These are phyloP conservation scores for Fraxinus pennsylvanica DNA, from an alignment of 257 asterid genomes.

Conservation along the genomic window DNA sequence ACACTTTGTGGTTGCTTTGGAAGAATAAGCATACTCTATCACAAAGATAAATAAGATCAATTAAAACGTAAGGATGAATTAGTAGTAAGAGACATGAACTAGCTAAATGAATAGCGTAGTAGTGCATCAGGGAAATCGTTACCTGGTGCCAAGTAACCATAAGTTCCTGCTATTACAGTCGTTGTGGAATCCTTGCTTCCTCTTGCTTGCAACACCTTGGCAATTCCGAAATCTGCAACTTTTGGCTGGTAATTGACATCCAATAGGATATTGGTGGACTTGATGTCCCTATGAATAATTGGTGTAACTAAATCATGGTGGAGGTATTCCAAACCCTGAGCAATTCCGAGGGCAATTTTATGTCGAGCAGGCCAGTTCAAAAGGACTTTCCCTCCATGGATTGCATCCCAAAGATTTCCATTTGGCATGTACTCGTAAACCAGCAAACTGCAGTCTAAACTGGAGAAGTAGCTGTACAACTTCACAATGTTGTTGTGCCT, in stretches of 20 bases:
- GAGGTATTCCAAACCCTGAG: slow-evolving; percentile 84
- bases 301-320: slow-evolving; percentile 81
- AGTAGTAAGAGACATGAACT: no score
- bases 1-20: slow-evolving; percentile 86
- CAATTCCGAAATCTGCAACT: slow-evolving; percentile 92
- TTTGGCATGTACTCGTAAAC: slow-evolving; percentile 86
- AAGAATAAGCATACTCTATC: slow-evolving; percentile 82
- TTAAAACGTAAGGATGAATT: neutral
- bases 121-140: neutral
- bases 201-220: slow-evolving; percentile 77
- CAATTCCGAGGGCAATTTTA: slow-evolving; percentile 76
- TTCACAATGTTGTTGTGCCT: slow-evolving; percentile 95
- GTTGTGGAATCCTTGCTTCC: slow-evolving; percentile 70
- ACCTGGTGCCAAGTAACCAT: slow-evolving; percentile 98
- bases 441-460: slow-evolving; percentile 61
- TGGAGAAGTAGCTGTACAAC: slow-evolving; percentile 71
- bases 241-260: slow-evolving; percentile 73
- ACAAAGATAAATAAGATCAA: neutral
- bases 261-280: slow-evolving; percentile 77
- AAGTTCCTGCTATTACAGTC: slow-evolving; percentile 79
- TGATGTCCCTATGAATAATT: slow-evolving; percentile 85
- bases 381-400: slow-evolving; percentile 54
- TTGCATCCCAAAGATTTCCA: slow-evolving; percentile 87
- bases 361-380: slow-evolving; percentile 86
- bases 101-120: no score